A percentile compares a stretch with the other conserved stretches of the same genome.
Conservation (phyloP, 2,329 filamentous ascomycete species). For the Epichloe festucae region DNA sequence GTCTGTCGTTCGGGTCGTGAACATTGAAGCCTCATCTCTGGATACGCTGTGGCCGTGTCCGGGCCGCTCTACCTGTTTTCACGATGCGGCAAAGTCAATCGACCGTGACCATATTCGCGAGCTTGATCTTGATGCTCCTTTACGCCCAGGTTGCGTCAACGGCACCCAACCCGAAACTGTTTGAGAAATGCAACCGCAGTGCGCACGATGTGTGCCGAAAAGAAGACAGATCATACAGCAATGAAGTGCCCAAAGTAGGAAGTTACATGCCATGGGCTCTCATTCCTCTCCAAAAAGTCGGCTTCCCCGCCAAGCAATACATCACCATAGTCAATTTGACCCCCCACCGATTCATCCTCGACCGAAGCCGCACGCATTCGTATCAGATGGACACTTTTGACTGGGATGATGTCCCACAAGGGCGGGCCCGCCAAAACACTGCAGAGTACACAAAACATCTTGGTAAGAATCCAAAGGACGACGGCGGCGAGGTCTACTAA, state of each 20-base stretch:
- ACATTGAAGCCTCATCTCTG: too few relatives aligned
- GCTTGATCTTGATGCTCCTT: neutral
- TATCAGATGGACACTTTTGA: conserved; percentile 21
- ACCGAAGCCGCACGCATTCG: conserved; percentile 14
- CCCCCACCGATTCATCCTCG: conserved; percentile 17
- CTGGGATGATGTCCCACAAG: conserved; percentile 21
- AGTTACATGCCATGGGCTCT: conserved; percentile 7
- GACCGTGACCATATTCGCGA: neutral
- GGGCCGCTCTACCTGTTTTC: neutral
- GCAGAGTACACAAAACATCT: conserved; percentile 14
- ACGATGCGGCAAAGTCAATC: neutral
- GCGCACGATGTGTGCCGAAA: conserved; percentile 2
- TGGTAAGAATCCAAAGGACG: conserved; percentile 10
- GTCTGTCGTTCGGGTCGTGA: neutral
- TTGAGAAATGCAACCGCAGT: neutral
- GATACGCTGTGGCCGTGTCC: too few relatives aligned
- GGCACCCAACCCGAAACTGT: neutral
- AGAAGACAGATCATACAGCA: conserved; percentile 6
- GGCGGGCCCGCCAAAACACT: conserved; percentile 18
- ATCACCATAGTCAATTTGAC: conserved; percentile 23
- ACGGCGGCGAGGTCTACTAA: conserved; percentile 21
- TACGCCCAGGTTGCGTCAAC: neutral
- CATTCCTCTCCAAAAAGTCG: conserved; percentile 1
- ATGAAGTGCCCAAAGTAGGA: neutral
- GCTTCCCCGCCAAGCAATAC: conserved; percentile 13